Conservation (phyloP, 2,329 filamentous ascomycete genomes). For the Fusarium abutilonis region DNA sequence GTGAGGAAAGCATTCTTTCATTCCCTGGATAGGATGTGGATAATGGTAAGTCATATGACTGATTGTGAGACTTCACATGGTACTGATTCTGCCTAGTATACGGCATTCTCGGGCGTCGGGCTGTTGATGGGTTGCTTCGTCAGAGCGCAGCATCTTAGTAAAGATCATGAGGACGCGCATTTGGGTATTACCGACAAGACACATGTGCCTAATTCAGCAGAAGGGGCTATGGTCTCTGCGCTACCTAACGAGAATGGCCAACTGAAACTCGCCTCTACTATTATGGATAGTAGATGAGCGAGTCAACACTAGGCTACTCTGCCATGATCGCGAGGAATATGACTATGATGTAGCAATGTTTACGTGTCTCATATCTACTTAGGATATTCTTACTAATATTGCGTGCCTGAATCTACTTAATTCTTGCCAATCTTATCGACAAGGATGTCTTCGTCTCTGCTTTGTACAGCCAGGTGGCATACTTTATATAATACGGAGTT, state of each 20-base stretch:
- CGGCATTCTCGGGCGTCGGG: conserved; percentile 25
- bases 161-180: conserved; percentile 34
- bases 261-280: neutral
- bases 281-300: neutral
- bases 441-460: no score
- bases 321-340: no score
- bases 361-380: no score
- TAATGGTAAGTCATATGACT: conserved; percentile 37
- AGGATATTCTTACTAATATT: no score
- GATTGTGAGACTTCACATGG: no score
- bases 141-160: conserved; percentile 38
- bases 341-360: no score
- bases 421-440: no score
- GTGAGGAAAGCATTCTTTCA: conserved; percentile 43
- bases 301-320: neutral
- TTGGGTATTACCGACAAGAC: conserved; percentile 24
- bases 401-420: no score
- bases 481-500: no score
- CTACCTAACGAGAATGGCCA: neutral
- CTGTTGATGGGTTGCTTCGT: conserved; percentile 38
- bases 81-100: conserved; percentile 28
- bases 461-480: no score
- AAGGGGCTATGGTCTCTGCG: neutral
- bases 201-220: accelerated
- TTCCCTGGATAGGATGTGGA: conserved; percentile 44